Percentiles rank a stretch among this genome's conserved stretches.
These are phyloP conservation scores for Scutellaria galericulata DNA, from an alignment of 257 asterid species.

Conservation along the genomic window DNA sequence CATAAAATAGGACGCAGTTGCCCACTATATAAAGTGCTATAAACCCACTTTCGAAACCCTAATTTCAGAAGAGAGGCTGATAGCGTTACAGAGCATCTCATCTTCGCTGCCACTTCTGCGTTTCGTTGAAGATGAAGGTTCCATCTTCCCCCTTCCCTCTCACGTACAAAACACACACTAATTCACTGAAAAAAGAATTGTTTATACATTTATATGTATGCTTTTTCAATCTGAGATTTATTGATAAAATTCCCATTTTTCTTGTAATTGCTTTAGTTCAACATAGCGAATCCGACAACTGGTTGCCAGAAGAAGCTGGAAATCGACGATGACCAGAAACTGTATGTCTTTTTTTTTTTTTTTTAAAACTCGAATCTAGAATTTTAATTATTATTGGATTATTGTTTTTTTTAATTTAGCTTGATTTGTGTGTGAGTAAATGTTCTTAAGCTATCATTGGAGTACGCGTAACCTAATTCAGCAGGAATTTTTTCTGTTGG, in stretches of 20 bases:
- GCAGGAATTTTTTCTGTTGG: not conserved
- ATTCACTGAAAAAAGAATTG: no score
- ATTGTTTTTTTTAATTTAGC: not conserved
- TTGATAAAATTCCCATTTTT: not conserved
- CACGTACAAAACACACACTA: not conserved
- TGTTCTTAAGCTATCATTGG: not conserved
- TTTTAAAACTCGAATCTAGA: not conserved
- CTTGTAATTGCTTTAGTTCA: conserved; percentile 39
- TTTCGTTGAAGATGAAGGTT: conserved; percentile 48
- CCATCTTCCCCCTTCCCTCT: not conserved
- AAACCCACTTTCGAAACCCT: conserved; percentile 18
- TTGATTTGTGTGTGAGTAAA: not conserved
- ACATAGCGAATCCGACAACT: conserved; percentile 57
- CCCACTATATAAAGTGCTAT: no score
- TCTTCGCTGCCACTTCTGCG: conserved; percentile 36
- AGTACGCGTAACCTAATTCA: not conserved
- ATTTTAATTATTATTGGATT: not conserved
- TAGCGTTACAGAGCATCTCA: conserved; percentile 11
- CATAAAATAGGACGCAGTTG: no score
- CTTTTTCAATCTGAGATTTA: not conserved
- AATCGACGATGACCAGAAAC: conserved; percentile 56
- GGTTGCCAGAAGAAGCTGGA: conserved; percentile 67
- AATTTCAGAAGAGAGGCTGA: conserved; percentile 7
- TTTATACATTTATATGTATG: not conserved
- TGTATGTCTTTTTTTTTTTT: conserved; percentile 36